These are phyloP conservation scores for Mortierella sp. DNA, from an alignment of 371 early-diverging fungal genomes.

Conservation along the genomic window DNA sequence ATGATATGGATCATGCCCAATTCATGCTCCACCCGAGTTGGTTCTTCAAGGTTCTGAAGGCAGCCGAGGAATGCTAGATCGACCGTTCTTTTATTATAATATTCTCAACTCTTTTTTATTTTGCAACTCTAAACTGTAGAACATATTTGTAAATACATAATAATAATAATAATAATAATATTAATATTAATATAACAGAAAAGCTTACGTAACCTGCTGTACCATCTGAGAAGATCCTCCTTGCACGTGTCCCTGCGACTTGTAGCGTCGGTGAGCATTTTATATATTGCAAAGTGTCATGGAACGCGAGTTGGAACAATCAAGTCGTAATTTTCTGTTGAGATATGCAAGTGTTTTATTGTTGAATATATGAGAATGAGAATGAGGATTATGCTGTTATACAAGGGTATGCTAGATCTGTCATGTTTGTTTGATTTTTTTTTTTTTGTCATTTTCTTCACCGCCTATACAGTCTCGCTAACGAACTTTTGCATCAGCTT, in stretches of 20 bases:
- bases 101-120: background rate
- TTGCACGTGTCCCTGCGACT: too few relatives aligned
- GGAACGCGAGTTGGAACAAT: too few relatives aligned
- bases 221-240: too few relatives aligned
- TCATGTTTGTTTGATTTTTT: background rate
- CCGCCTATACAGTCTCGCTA: conserved; percentile 4
- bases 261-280: too few relatives aligned
- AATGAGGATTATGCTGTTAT: background rate
- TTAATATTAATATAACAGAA: background rate
- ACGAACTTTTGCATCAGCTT: conserved; percentile 21
- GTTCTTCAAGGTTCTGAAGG: conserved; percentile 50
- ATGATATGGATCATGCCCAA: conserved; percentile 66
- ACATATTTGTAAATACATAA: background rate
- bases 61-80: conserved; percentile 43
- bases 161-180: background rate
- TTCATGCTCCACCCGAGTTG: conserved; percentile 62
- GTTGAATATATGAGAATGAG: too few relatives aligned
- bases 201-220: too few relatives aligned
- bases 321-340: too few relatives aligned
- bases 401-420: background rate
- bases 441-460: conserved; percentile 6
- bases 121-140: background rate
- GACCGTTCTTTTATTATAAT: background rate
- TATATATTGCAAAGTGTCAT: too few relatives aligned
- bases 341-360: background rate